phyloP scores from a whole-genome alignment of 768 basidiomycete species.

The Russula vinacea region DNA sequence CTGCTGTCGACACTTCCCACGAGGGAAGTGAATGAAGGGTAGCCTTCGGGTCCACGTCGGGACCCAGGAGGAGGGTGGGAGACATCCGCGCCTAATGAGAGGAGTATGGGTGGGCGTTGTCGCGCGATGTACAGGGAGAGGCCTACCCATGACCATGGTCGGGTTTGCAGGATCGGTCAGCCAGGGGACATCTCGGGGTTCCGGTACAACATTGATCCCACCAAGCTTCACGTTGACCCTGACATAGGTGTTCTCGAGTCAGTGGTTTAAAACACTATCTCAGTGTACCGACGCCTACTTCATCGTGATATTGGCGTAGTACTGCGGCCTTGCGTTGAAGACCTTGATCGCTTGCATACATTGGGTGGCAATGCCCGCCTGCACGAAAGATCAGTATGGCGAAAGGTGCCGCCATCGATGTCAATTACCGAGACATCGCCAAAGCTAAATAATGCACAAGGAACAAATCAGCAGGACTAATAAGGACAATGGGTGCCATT shows the following conservation, averaged over 20 bases:
- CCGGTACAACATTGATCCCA: constrained; percentile 75
- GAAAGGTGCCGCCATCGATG: neutral
- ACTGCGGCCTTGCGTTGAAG: constrained; percentile 62
- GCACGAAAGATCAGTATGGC: constrained; percentile 4
- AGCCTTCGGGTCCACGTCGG: constrained; percentile 41
- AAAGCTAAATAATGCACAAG: neutral
- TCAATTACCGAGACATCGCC: constrained; percentile 17
- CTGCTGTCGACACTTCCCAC: constrained; percentile 76
- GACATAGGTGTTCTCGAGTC: constrained; percentile 1
- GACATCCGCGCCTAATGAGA: constrained; percentile 60
- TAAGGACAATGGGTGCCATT: constrained; percentile 33
- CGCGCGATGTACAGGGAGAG: neutral
- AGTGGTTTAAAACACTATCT: neutral
- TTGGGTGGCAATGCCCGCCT: constrained; percentile 74
- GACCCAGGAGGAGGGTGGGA: constrained; percentile 74
- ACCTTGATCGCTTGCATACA: constrained; percentile 68
- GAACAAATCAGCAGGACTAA: neutral
- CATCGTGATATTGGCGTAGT: constrained; percentile 73
- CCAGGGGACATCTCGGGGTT: constrained; percentile 57
- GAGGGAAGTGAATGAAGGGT: constrained; percentile 75
- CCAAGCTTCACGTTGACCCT: constrained; percentile 83
- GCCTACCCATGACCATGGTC: constrained; percentile 70
- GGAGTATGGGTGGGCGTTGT: neutral
- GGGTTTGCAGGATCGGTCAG: constrained; percentile 69
- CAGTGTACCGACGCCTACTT: constrained; percentile 50